Evolutionary conservation across 345 rosid species (phyloP), one percentile per base, ranked within the genome.

Genomic region (Erucastrum elatum): DNA sequence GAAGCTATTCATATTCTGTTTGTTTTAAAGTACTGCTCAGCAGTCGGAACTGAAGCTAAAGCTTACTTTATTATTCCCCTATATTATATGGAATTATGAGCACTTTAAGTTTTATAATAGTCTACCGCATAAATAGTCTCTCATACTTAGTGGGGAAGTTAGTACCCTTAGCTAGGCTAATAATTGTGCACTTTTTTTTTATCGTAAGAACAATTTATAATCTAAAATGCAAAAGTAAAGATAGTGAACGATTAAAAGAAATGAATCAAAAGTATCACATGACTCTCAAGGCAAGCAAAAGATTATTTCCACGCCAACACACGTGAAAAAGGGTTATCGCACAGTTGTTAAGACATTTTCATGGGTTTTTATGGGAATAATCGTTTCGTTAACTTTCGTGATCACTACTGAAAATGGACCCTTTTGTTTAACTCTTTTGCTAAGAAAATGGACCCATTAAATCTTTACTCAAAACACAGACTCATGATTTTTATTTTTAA

Each of bases 141-240:
- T 65, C 64, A 25, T 74, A 66, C 82, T 79, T 79, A 74, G 74
- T 79, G 82, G 78, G 70, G 46, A 79, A 73, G 78, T 79, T 68
- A 74, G 74, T 68, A 79, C 74, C 33, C 66, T 65, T 39, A 67
- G 64, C 64, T 72, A 72, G 65, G 61, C 26, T 46, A 49, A 79
- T 73, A 49, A 4, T 72, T 79, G 64, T 49, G 26, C 49, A 61
- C 75, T 68, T 74, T 61, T 56, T 8, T 3, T 37, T 15, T 8
- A 55, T 65, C 46, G 53, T 30, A 6, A 46, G 37, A 49, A 46
- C n/a, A 8, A 58, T 58, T 4, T 51, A 46, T 78, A 21, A 17
- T 72, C 44, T 56, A 64, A 21, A 68, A 60, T 41, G 65, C 37
- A 53, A 79, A 73, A 79, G 82, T 67, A 79, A 67, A 61, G 78